These are phyloP conservation scores for Zostera marina DNA, from an alignment of 116 monocot species.

Conservation along the genomic window DNA sequence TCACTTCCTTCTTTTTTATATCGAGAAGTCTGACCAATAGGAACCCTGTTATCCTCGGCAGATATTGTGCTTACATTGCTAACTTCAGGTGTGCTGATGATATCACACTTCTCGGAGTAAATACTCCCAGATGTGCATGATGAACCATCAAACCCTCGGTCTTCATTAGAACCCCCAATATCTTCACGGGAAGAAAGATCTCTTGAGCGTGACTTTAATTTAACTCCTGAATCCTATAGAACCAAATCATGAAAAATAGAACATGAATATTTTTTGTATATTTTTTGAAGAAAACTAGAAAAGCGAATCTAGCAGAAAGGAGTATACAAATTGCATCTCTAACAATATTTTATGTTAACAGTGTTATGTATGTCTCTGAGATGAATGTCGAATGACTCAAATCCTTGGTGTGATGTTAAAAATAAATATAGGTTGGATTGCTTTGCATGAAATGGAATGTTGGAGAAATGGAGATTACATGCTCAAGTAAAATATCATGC, in stretches of 20 bases:
- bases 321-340: too few species aligned
- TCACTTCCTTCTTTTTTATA: constrained; percentile 21
- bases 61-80: constrained; percentile 19
- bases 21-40: constrained; percentile 19
- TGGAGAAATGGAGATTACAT: too few species aligned
- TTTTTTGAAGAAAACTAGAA: too few species aligned
- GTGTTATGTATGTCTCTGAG: too few species aligned
- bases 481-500: too few species aligned
- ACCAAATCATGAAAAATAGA: constrained; percentile 1
- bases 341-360: too few species aligned
- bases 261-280: too few species aligned
- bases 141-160: constrained; percentile 53
- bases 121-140: constrained; percentile 71
- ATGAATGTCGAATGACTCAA: too few species aligned
- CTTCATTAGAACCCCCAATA: constrained; percentile 31
- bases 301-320: too few species aligned
- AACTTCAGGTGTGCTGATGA: constrained; percentile 23
- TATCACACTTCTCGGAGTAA: constrained; percentile 61
- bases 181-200: constrained; percentile 38
- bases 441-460: too few species aligned
- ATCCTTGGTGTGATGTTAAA: too few species aligned
- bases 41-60: constrained; percentile 13
- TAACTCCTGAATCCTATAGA: constrained; percentile 24
- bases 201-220: constrained; percentile 23
- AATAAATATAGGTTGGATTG: too few species aligned